phyloP scores from a whole-genome alignment of 1,139 yeast species.

The Yamadazyma blattariae region DNA sequence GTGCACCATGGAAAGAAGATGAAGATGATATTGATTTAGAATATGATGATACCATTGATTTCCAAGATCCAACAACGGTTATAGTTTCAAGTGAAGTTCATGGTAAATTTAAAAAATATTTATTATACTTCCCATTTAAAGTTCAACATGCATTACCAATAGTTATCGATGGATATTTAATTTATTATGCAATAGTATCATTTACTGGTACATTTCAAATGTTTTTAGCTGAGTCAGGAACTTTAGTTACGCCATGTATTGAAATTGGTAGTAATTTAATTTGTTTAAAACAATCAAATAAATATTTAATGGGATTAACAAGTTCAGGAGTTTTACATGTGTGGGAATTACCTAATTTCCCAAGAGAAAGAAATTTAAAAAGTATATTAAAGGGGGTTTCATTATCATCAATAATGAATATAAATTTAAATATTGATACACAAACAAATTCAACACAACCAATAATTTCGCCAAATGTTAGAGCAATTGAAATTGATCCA shows the following conservation, averaged over 20 bases:
- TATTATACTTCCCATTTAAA: slow-evolving; percentile 39
- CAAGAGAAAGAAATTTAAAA: slow-evolving; percentile 16
- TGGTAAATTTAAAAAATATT: slow-evolving; percentile 18
- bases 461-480: slow-evolving; percentile 24
- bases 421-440: slow-evolving; percentile 15
- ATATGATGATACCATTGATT: slow-evolving; percentile 33
- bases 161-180: slow-evolving; percentile 23
- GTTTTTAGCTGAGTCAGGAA: slow-evolving; percentile 63
- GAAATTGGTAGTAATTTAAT: slow-evolving; percentile 60
- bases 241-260: slow-evolving; percentile 44
- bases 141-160: slow-evolving; percentile 43
- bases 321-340: slow-evolving; percentile 46
- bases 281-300: slow-evolving; percentile 50
- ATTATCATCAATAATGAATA: slow-evolving; percentile 50
- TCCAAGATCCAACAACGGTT: slow-evolving; percentile 45
- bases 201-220: slow-evolving; percentile 71
- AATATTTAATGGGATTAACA: slow-evolving; percentile 54
- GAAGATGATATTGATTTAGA: slow-evolving; percentile 21
- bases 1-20: slow-evolving; percentile 39
- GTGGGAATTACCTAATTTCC: slow-evolving; percentile 39
- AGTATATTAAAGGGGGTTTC: slow-evolving; percentile 42
- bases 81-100: slow-evolving; percentile 27
- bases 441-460: slow-evolving; percentile 9
- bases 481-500: slow-evolving; percentile 27
- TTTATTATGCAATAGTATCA: slow-evolving; percentile 58